Base-by-base conservation (phyloP, 1,284 basidiomycete species). In the Rhodotorula sp. region DNA sequence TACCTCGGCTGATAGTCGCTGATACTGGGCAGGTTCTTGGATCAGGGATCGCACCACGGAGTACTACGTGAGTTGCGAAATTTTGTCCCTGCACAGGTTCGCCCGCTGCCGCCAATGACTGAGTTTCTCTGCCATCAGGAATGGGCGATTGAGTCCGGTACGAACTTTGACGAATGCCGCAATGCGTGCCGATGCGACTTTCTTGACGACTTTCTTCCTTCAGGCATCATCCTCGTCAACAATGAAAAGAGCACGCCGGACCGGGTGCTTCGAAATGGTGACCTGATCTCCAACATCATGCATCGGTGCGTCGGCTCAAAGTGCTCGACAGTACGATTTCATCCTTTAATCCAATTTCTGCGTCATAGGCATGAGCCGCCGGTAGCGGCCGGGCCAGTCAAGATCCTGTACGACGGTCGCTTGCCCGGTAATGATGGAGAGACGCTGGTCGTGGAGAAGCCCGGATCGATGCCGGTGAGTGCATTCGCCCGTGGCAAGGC, bases 211-310 rank as follows among this genome's bases (percentile, higher is more conserved):
- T 29, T 56, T 24, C 4, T 29, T 37, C 20, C 37, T 94, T 78
- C 91, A n/a, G 95, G 95, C 4, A 91, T 96, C 29, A 96, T 93
- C 18, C 93, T 91, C 10, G 87, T 99, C 69, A 98, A 99, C 78
- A 94, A 93, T 24, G 86, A 88, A 64, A 83, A 87, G 22, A 93
- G 93, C 5, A 86, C 84, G 56, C 89, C 92, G 6, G 88, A 91
- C 68, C 90, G 89, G 15, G 85, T 95, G 33, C 84, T 99, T 63
- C 84, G 84, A 67, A 90, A 96, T 78, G 93, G 93, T 17, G 96
- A 99, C 63, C 62, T 75, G 1, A 73, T 77, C 58, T 74, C 69
- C 30, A 75, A 77, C 60, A 60, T 69, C 24, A 62, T 75, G 29
- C 77, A 79, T 49, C 63, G 77, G 74, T 73, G 5, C n/a, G 73